These are phyloP conservation scores for Sporothrix curviconia DNA, from an alignment of 2,329 filamentous ascomycete species.

Conservation along the genomic window DNA sequence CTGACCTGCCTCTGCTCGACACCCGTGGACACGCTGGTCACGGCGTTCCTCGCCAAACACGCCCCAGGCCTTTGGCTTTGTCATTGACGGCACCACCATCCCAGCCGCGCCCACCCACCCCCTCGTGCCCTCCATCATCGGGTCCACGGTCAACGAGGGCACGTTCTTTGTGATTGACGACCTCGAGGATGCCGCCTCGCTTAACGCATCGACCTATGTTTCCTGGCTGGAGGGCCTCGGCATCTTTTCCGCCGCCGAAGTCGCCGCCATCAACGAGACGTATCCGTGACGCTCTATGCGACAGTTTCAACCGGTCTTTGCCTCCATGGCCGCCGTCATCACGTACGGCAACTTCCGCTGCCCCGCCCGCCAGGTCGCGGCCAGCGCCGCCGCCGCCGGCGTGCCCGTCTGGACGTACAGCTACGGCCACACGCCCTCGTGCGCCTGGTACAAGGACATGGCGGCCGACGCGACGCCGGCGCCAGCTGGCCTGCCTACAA, in stretches of 20 bases:
- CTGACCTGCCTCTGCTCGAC: conserved; percentile 18
- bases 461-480: conserved; percentile 26
- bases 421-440: conserved; percentile 12
- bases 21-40: conserved; percentile 13
- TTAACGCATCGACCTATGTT: conserved; percentile 23
- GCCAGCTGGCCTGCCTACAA: not conserved
- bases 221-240: conserved; percentile 26
- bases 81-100: conserved; percentile 24
- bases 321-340: conserved; percentile 2
- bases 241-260: conserved; percentile 17
- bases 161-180: conserved; percentile 24
- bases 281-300: conserved; percentile 15
- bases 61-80: not conserved
- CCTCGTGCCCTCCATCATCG: conserved; percentile 25
- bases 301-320: not conserved
- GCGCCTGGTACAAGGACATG: conserved; percentile 13
- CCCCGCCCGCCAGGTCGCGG: not conserved
- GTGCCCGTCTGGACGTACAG: conserved; percentile 5
- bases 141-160: conserved; percentile 22
- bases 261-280: conserved; percentile 21
- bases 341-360: conserved; percentile 3
- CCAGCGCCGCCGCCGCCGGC: not conserved
- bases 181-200: conserved; percentile 9
- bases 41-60: conserved; percentile 4
- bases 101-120: conserved; percentile 21